Evolutionary conservation across 2,329 filamentous ascomycete genomes (phyloP), one percentile per base, ranked within the genome.

Genomic region (Clonostachys sp.): DNA sequence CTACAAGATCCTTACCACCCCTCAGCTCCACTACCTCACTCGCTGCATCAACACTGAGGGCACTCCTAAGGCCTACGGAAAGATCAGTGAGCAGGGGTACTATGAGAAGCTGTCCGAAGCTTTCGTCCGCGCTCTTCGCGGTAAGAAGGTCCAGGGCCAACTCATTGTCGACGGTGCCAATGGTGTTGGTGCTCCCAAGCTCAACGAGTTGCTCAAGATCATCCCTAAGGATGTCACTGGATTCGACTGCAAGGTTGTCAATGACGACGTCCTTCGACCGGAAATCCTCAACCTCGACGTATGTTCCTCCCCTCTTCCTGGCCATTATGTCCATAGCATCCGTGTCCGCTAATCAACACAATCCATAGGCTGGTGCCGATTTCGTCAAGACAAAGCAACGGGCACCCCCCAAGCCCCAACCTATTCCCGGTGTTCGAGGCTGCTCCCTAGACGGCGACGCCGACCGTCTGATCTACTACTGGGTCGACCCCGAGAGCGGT

Each of bases 331-430:
- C 24, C 24, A 30, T 30, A 6, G 5, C 24, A 30, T 30, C 24
- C 24, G 24, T 30, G 24, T 30, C 24, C 30, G n/a, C n/a, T 16
- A 13, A 30, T 10, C 24, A 30, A 30, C 3, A 10, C 24, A 30
- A 30, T 30, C 8, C 50, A 24, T 57, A 95, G 83, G 95, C 89
- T 62, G 94, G 94, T 66, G 94, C 94, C 61, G 94, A 99, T 70
- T 97, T 83, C 58, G 94, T 99, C 68, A 99, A 99, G 75, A 97
- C 94, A 16, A 90, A 90, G 70, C 94, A 99, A 73, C 84, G 91
- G 53, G 88, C 90, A 50, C 94, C 94, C 45, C 87, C 87, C 40
- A 86, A 75, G 33, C 92, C 90, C 46, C 90, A 91, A 64, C 87
- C 88, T 41, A 78, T 82, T 34, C 77, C 83, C 2, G 83, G 87